A percentile compares a stretch with the other conserved stretches of the same genome.
Conservation (phyloP, 306 rosid species). For the Oemleria cerasiformis region DNA sequence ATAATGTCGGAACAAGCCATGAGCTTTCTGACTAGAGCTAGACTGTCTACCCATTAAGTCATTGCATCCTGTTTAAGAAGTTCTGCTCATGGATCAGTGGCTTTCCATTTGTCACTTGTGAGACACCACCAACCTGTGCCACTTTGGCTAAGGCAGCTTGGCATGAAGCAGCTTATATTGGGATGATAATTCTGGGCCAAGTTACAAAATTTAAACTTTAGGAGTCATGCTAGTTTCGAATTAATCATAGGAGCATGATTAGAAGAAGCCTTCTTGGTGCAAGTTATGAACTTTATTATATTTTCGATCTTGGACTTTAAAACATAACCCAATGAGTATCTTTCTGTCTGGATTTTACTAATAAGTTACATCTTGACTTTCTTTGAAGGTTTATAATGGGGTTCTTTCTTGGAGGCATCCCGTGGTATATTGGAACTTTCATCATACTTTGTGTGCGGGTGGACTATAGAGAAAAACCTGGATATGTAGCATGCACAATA, state of each 20-base stretch:
- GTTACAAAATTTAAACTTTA: background rate
- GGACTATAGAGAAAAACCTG: conserved; percentile 82
- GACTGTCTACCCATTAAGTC: background rate
- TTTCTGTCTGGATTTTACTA: background rate
- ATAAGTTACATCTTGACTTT: background rate
- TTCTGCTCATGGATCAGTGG: background rate
- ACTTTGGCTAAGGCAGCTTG: background rate
- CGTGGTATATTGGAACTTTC: conserved; percentile 75
- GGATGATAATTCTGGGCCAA: background rate
- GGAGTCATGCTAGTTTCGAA: background rate
- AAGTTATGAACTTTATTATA: background rate
- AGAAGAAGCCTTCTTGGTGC: background rate
- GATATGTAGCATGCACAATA: conserved; percentile 68
- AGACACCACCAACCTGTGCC: background rate
- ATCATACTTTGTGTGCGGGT: conserved; percentile 53
- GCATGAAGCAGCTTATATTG: background rate
- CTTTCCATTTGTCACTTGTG: background rate
- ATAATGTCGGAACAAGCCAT: background rate
- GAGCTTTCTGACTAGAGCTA: too few species aligned
- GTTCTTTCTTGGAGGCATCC: conserved; percentile 72
- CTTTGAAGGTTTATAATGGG: conserved; percentile 69
- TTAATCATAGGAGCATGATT: background rate
- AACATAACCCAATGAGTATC: background rate
- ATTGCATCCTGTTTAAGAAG: background rate
- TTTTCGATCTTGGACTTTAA: background rate